Conservation (phyloP, 1,284 basidiomycete species). For the Butyriboletus regius region DNA sequence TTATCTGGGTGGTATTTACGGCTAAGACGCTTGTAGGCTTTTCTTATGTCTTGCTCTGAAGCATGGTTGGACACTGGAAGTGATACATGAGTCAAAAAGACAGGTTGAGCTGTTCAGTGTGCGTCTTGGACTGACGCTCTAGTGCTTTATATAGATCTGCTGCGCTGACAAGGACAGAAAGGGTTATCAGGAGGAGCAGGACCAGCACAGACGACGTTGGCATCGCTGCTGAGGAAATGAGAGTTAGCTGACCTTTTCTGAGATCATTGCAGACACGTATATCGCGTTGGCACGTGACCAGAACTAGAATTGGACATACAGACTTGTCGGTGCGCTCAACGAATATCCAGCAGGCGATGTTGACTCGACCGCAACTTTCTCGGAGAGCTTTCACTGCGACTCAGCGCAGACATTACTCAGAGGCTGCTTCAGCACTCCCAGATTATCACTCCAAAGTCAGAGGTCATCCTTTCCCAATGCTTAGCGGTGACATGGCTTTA, state of each 20-base stretch:
- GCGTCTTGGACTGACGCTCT: constrained; percentile 54
- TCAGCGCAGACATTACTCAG: constrained; percentile 17
- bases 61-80: constrained; percentile 66
- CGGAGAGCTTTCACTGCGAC: not conserved
- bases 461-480: constrained; percentile 29
- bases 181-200: constrained; percentile 38
- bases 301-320: not conserved
- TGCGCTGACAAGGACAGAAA: constrained; percentile 47
- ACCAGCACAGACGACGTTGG: constrained; percentile 30
- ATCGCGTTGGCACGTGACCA: constrained; percentile 23
- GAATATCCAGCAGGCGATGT: constrained; percentile 16
- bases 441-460: constrained; percentile 40
- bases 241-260: not conserved
- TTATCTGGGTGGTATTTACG: constrained; percentile 90
- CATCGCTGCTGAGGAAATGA: constrained; percentile 14
- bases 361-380: constrained; percentile 8
- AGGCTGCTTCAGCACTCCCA: constrained; percentile 8
- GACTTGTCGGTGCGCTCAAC: not conserved
- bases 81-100: constrained; percentile 26
- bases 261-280: constrained; percentile 28
- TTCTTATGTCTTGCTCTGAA: constrained; percentile 79
- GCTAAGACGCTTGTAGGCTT: constrained; percentile 85
- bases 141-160: constrained; percentile 70
- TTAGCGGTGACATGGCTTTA: constrained; percentile 1
- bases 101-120: constrained; percentile 22